These are phyloP conservation scores for Populus hybrid DNA, from an alignment of 441 rosid genomes.

Conservation along the genomic window DNA sequence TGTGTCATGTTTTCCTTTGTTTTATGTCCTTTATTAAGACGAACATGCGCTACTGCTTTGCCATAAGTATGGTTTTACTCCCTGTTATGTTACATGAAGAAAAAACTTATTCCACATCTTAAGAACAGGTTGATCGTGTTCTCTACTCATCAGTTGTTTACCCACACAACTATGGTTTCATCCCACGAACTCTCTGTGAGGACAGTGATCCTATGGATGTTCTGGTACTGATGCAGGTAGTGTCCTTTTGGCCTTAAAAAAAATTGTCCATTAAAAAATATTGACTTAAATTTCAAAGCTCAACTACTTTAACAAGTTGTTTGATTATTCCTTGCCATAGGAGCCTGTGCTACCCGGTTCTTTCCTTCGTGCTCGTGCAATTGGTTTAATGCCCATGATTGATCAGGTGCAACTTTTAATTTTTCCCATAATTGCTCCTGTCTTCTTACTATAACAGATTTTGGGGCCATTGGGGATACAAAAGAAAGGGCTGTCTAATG, in stretches of 20 bases:
- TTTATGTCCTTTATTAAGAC: slow-evolving; percentile 3
- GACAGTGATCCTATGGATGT: slow-evolving; percentile 98
- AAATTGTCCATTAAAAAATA: background rate
- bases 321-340: slow-evolving; percentile 31
- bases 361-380: slow-evolving; percentile 94
- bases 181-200: slow-evolving; percentile 93
- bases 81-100: background rate
- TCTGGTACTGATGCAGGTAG: slow-evolving; percentile 92
- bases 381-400: slow-evolving; percentile 98
- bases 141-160: slow-evolving; percentile 98
- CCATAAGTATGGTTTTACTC: slow-evolving; percentile 1
- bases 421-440: background rate
- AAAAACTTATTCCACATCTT: slow-evolving; percentile 6
- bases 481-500: slow-evolving; percentile 5
- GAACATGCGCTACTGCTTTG: background rate
- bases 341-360: slow-evolving; percentile 92
- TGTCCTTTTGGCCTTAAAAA: slow-evolving; percentile 9
- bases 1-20: background rate
- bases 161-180: slow-evolving; percentile 99
- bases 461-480: background rate
- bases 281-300: background rate
- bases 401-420: slow-evolving; percentile 58
- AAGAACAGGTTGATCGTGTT: slow-evolving; percentile 79
- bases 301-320: slow-evolving; percentile 4
- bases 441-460: slow-evolving; percentile 3